Conservation (phyloP, 805 yeast species). For the Saturnispora besseyi region DNA sequence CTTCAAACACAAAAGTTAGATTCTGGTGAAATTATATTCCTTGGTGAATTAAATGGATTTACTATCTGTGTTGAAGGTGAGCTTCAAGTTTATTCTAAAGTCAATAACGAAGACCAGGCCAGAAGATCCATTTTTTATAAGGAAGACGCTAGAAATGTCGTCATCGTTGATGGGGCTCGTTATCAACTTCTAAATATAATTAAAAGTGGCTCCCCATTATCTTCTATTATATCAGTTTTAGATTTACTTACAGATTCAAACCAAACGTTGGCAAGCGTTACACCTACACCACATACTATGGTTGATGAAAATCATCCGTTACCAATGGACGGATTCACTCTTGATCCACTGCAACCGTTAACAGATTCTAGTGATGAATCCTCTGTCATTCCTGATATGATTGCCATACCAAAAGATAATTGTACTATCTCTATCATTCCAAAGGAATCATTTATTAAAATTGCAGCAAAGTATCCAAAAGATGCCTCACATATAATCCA, state of each 20-base stretch:
- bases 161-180: slow-evolving; percentile 45
- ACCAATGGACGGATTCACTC: slow-evolving; percentile 11
- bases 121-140: slow-evolving; percentile 19
- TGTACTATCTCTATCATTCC: slow-evolving; percentile 93
- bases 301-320: neutral
- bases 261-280: slow-evolving; percentile 5
- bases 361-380: neutral
- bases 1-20: slow-evolving; percentile 83
- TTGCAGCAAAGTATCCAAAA: slow-evolving; percentile 69
- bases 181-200: slow-evolving; percentile 75
- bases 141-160: slow-evolving; percentile 31
- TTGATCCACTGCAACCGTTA: slow-evolving; percentile 5
- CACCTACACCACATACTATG: slow-evolving; percentile 11
- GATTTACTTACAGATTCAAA: slow-evolving; percentile 44
- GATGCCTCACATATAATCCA: slow-evolving; percentile 92
- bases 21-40: slow-evolving; percentile 62
- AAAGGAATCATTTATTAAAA: slow-evolving; percentile 63
- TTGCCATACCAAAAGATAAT: slow-evolving; percentile 65
- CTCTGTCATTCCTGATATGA: slow-evolving; percentile 27
- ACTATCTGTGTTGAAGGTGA: slow-evolving; percentile 90
- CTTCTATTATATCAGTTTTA: slow-evolving; percentile 72
- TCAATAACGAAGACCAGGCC: slow-evolving; percentile 27
- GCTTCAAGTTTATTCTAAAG: slow-evolving; percentile 64
- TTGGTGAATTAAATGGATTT: slow-evolving; percentile 67
- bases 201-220: slow-evolving; percentile 75